phyloP scores from a whole-genome alignment of 2,329 filamentous ascomycete species.

The Exophiala phaeomuriformis region DNA sequence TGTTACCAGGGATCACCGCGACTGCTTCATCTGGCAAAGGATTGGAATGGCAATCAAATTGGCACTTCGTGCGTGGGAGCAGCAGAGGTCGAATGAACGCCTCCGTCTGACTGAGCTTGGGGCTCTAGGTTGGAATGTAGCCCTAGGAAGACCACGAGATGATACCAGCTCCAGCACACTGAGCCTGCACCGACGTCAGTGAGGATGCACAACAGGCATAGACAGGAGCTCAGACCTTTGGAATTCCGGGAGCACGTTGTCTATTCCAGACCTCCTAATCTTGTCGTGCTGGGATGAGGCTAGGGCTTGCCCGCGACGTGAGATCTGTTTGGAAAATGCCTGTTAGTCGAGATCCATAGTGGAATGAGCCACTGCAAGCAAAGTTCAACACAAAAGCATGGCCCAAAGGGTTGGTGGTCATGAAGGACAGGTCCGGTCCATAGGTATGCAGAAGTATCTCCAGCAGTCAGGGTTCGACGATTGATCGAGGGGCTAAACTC shows the following conservation, averaged over 20 bases:
- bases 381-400: background rate
- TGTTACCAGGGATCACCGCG: slow-evolving; percentile 30
- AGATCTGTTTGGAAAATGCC: slow-evolving; percentile 10
- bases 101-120: slow-evolving; percentile 36
- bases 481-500: background rate
- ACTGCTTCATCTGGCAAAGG: slow-evolving; percentile 40
- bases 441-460: background rate
- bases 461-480: background rate
- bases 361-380: background rate
- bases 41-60: slow-evolving; percentile 33
- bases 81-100: slow-evolving; percentile 43
- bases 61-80: slow-evolving; percentile 32
- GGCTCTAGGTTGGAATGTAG: slow-evolving; percentile 30
- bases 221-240: slow-evolving; percentile 18
- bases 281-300: slow-evolving; percentile 7
- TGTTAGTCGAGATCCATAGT: slow-evolving; percentile 10
- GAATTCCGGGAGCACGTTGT: slow-evolving; percentile 7
- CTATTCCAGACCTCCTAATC: slow-evolving; percentile 17
- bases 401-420: background rate
- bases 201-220: slow-evolving; percentile 2
- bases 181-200: slow-evolving; percentile 15
- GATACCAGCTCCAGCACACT: slow-evolving; percentile 15
- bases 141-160: slow-evolving; percentile 24
- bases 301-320: slow-evolving; percentile 1
- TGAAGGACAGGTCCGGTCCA: background rate